Conservation (phyloP, 2,329 filamentous ascomycete species). For the Annulohypoxylon truncatum region DNA sequence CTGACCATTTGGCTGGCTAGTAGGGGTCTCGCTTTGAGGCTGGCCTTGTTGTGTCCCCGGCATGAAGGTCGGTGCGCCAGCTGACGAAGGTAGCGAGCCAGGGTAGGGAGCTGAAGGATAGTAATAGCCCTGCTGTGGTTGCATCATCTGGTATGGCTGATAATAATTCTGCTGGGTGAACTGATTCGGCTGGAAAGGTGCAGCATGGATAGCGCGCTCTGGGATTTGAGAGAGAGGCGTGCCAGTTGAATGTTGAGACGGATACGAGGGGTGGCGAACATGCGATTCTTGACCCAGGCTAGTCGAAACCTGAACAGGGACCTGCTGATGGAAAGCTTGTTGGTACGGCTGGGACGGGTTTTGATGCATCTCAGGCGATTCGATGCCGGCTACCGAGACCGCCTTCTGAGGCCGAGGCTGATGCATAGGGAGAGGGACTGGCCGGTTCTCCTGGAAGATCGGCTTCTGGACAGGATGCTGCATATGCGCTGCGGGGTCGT, state of each 20-base stretch:
- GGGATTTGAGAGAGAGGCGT: conserved; percentile 93
- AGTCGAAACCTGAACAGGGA: conserved; percentile 78
- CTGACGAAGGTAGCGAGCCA: conserved; percentile 48
- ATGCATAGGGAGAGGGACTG: conserved; percentile 77
- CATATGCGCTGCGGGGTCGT: conserved; percentile 67
- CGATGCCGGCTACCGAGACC: conserved; percentile 92
- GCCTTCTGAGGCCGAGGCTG: conserved; percentile 95
- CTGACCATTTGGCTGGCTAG: conserved; percentile 57
- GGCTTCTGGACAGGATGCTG: conserved; percentile 70
- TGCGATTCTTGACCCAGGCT: conserved; percentile 70
- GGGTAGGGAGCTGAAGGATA: conserved; percentile 67
- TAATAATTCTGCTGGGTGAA: conserved; percentile 72
- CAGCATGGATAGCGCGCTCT: conserved; percentile 90
- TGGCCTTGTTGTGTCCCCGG: conserved; percentile 61
- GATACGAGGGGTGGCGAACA: conserved; percentile 74
- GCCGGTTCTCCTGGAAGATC: conserved; percentile 66
- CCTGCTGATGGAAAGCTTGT: conserved; percentile 93
- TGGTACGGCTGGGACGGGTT: conserved; percentile 68
- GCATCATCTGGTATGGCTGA: conserved; percentile 68
- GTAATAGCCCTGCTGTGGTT: conserved; percentile 73
- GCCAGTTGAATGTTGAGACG: conserved; percentile 76
- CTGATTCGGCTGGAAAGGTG: conserved; percentile 83
- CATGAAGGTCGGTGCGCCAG: conserved; percentile 67
- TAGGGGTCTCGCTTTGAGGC: conserved; percentile 50
- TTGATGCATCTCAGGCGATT: conserved; percentile 74